Conservation (phyloP, 345 rosid genomes). For the Rubroshorea leprosula region DNA sequence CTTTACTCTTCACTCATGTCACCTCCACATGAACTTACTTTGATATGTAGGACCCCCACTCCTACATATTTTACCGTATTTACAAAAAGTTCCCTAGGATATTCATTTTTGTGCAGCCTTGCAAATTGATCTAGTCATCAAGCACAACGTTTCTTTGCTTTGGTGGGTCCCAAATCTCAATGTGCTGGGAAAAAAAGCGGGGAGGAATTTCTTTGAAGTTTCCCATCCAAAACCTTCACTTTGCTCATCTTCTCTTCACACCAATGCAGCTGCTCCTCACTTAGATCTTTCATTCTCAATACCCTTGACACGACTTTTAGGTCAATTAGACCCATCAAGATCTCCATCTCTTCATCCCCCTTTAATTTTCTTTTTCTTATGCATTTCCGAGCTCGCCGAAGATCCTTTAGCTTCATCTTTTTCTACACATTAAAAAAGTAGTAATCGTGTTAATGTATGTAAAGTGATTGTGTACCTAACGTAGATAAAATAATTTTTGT, state of each 20-base stretch:
- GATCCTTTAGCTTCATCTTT: constrained; percentile 73
- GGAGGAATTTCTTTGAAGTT: constrained; percentile 81
- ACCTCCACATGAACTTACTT: too few relatives aligned
- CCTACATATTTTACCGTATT: constrained; percentile 11
- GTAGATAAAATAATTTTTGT: background rate
- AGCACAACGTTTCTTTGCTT: constrained; percentile 19
- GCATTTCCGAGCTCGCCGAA: constrained; percentile 61
- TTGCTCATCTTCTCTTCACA: constrained; percentile 97
- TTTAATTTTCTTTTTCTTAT: constrained; percentile 57
- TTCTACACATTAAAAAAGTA: constrained; percentile 43
- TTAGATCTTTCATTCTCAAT: constrained; percentile 61
- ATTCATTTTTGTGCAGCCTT: constrained; percentile 31
- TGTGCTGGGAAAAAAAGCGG: constrained; percentile 95
- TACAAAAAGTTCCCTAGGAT: constrained; percentile 35
- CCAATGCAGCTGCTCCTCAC: constrained; percentile 85
- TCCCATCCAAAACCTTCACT: constrained; percentile 62
- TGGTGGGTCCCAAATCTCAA: constrained; percentile 24
- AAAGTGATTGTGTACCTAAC: too few relatives aligned
- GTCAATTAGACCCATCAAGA: constrained; percentile 85
- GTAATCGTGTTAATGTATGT: too few relatives aligned
- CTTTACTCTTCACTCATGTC: constrained; percentile 19
- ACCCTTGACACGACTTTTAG: constrained; percentile 89
- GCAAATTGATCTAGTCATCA: constrained; percentile 36
- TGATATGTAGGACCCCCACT: too few relatives aligned
- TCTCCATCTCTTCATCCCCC: constrained; percentile 78